These are phyloP conservation scores for Trichoderma gamsii DNA, from an alignment of 495 filamentous ascomycete species.

Conservation along the genomic window DNA sequence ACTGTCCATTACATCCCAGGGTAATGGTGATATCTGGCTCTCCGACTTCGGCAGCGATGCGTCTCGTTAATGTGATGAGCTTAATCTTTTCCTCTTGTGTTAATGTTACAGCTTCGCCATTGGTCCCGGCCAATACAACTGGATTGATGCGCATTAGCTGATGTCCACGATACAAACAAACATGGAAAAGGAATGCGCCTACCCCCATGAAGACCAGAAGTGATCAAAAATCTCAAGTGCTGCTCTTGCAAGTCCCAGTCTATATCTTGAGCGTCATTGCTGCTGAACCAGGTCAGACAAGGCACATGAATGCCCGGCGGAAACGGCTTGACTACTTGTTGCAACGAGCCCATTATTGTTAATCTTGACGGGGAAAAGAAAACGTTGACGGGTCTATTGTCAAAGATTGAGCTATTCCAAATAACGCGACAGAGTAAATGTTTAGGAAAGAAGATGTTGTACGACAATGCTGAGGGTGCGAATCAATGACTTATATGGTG, in stretches of 20 bases:
- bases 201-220: conserved; percentile 30
- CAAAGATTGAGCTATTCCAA: neutral
- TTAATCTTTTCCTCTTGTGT: conserved; percentile 24
- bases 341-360: conserved; percentile 16
- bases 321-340: conserved; percentile 21
- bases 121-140: conserved; percentile 35
- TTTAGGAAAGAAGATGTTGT: no score
- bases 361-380: neutral
- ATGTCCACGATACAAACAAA: neutral
- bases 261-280: conserved; percentile 33
- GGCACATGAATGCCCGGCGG: conserved; percentile 38
- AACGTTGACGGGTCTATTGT: neutral
- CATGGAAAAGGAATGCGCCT: neutral
- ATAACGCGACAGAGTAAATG: no score
- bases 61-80: conserved; percentile 24
- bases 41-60: conserved; percentile 22
- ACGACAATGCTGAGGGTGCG: neutral
- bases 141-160: conserved; percentile 7
- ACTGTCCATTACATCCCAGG: conserved; percentile 24
- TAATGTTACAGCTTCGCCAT: conserved; percentile 32
- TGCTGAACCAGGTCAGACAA: conserved; percentile 35
- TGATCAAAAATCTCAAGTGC: conserved; percentile 32
- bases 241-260: conserved; percentile 35
- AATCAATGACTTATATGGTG: no score
- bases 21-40: conserved; percentile 27